Conservation (phyloP, 1,139 yeast species). For the Kodamaea fungicola region DNA sequence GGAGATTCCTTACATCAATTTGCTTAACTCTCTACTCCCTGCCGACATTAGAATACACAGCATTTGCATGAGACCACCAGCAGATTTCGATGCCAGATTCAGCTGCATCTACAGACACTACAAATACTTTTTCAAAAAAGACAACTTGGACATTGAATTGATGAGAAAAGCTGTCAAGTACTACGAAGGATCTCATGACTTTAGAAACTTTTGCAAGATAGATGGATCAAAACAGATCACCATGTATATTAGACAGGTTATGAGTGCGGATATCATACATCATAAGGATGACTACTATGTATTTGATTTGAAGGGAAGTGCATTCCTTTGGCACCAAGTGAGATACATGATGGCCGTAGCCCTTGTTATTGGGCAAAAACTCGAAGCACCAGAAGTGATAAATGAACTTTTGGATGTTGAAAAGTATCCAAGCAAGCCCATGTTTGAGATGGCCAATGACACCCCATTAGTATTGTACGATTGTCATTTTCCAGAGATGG, state of each 20-base stretch:
- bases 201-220: constrained; percentile 88
- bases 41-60: constrained; percentile 79
- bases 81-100: constrained; percentile 85
- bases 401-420: constrained; percentile 56
- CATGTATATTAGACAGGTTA: constrained; percentile 61
- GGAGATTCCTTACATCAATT: constrained; percentile 75
- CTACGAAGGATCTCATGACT: constrained; percentile 80
- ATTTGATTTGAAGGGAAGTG: constrained; percentile 81
- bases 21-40: constrained; percentile 77
- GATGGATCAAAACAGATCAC: constrained; percentile 93
- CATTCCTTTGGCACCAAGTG: constrained; percentile 98
- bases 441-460: constrained; percentile 88
- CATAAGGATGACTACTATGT: constrained; percentile 51
- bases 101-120: constrained; percentile 83
- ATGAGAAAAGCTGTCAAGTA: constrained; percentile 70
- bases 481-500: constrained; percentile 70
- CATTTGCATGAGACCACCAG: constrained; percentile 78
- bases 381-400: constrained; percentile 61
- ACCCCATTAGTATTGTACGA: constrained; percentile 86
- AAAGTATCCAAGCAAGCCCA: constrained; percentile 66
- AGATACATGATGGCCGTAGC: constrained; percentile 89
- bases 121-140: constrained; percentile 64
- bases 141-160: constrained; percentile 53
- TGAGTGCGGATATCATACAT: constrained; percentile 47
- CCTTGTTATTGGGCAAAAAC: constrained; percentile 73